phyloP scores from a whole-genome alignment of 1,284 basidiomycete genomes.

The Cryptococcus sp. region DNA sequence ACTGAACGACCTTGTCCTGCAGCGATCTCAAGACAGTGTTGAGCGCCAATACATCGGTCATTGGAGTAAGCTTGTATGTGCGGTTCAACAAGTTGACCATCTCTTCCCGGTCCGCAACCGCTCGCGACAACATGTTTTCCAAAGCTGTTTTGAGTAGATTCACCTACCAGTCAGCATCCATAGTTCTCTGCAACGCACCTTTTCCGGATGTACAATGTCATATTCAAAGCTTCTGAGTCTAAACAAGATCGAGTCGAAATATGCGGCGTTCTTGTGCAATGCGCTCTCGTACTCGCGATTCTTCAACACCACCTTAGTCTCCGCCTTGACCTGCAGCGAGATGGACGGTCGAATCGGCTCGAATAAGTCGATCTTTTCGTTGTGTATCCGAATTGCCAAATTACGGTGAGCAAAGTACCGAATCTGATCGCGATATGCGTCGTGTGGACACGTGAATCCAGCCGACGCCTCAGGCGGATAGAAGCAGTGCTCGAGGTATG shows the following conservation, averaged over 20 bases:
- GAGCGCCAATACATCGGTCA: slow-evolving; percentile 79
- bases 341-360: slow-evolving; percentile 89
- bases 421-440: slow-evolving; percentile 88
- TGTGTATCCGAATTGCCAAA: slow-evolving; percentile 78
- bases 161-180: slow-evolving; percentile 12
- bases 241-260: slow-evolving; percentile 54
- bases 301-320: slow-evolving; percentile 80
- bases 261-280: slow-evolving; percentile 61
- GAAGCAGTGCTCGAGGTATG: slow-evolving; percentile 48
- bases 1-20: slow-evolving; percentile 93
- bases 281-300: slow-evolving; percentile 80
- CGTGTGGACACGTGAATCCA: slow-evolving; percentile 72
- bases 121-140: slow-evolving; percentile 58
- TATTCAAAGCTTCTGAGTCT: slow-evolving; percentile 43
- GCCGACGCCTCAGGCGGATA: slow-evolving; percentile 76
- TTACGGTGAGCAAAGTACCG: slow-evolving; percentile 73
- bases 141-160: slow-evolving; percentile 30
- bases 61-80: slow-evolving; percentile 70
- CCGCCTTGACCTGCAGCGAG: slow-evolving; percentile 73
- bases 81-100: slow-evolving; percentile 69
- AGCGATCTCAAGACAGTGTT: slow-evolving; percentile 81
- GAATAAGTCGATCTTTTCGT: slow-evolving; percentile 73
- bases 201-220: slow-evolving; percentile 43
- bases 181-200: slow-evolving; percentile 18
- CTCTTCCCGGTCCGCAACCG: slow-evolving; percentile 68